Percentiles rank a stretch among this genome's conserved stretches.
Conservation (phyloP, 306 rosid species). For the Begonia loranthoides region DNA sequence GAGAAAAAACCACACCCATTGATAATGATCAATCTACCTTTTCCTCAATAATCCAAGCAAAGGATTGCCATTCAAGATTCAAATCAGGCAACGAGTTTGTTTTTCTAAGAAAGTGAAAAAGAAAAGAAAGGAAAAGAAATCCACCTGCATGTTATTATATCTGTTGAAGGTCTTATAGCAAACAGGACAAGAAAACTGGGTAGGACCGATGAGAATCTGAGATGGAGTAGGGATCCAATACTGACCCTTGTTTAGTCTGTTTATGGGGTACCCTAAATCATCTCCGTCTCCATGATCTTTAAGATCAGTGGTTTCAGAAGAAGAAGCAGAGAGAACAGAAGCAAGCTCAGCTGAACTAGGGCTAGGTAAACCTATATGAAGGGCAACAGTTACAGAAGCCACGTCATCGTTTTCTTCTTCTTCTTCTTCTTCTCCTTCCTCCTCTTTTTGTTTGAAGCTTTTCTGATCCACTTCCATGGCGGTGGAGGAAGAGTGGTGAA, state of each 20-base stretch:
- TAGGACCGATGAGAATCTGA: conserved; percentile 95
- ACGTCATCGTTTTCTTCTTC: conserved; percentile 10
- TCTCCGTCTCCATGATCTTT: conserved; percentile 24
- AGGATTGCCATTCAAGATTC: too few species aligned
- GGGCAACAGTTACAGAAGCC: conserved; percentile 69
- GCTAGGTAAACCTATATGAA: conserved; percentile 91
- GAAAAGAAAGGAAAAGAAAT: background rate
- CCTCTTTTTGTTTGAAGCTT: background rate
- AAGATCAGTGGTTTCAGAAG: conserved; percentile 19
- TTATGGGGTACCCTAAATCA: conserved; percentile 29
- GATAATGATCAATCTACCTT: background rate
- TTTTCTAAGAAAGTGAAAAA: background rate
- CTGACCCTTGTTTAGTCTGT: conserved; percentile 71
- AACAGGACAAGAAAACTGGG: conserved; percentile 97
- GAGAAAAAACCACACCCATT: background rate
- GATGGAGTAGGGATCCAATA: conserved; percentile 99
- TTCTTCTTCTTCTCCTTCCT: background rate
- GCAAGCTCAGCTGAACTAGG: conserved; percentile 92
- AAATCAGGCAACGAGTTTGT: background rate
- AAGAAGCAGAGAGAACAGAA: conserved; percentile 31
- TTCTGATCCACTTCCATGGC: conserved; percentile 29
- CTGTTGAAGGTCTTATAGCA: conserved; percentile 92
- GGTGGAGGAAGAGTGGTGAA: conserved; percentile 7
- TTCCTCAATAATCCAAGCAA: too few species aligned
- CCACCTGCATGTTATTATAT: conserved; percentile 99